A percentile compares a stretch with the other conserved stretches of the same genome.
Evolutionary conservation across 164 flowering plant species (phyloP).

Genomic region (Echeveria elegans): DNA sequence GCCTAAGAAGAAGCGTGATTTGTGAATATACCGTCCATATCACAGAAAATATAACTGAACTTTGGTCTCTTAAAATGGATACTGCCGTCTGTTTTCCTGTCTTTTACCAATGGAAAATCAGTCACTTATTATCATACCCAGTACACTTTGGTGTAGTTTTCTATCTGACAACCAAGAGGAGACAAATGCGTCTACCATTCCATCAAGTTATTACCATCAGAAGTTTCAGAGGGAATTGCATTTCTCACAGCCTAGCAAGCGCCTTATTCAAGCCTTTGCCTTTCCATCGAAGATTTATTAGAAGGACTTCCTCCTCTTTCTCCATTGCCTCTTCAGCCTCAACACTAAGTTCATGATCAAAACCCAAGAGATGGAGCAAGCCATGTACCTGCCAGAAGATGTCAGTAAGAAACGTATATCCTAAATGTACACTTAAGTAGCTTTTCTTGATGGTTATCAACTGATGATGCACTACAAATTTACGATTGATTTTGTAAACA

Average conservation of each 20-base stretch:
- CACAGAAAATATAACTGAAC: slow-evolving; percentile 81
- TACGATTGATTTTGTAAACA: not conserved
- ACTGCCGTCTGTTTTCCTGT: slow-evolving; percentile 78
- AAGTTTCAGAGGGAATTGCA: slow-evolving; percentile 25
- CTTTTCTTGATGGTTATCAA: not conserved
- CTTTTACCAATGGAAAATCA: slow-evolving; percentile 26
- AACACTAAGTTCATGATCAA: slow-evolving; percentile 91
- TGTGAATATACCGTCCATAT: slow-evolving; percentile 85
- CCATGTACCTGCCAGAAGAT: slow-evolving; percentile 74
- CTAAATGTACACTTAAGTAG: not conserved
- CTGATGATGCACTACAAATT: not conserved
- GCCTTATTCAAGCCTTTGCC: slow-evolving; percentile 86
- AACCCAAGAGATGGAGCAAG: slow-evolving; percentile 82
- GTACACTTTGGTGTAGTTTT: too few species aligned
- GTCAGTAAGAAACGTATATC: not conserved
- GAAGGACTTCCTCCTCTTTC: slow-evolving; percentile 66
- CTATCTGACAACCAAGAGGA: not conserved
- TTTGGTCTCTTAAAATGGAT: slow-evolving; percentile 81
- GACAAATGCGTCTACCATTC: slow-evolving; percentile 3
- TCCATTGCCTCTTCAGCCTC: slow-evolving; percentile 95
- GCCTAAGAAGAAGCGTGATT: slow-evolving; percentile 10
- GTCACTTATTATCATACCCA: not conserved
- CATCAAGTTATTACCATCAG: slow-evolving; percentile 40
- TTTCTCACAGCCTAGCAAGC: slow-evolving; percentile 47
- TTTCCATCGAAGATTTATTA: slow-evolving; percentile 80